Evolutionary conservation across 2,329 filamentous ascomycete species (phyloP).

Genomic region (Epichloe gansuensis): DNA sequence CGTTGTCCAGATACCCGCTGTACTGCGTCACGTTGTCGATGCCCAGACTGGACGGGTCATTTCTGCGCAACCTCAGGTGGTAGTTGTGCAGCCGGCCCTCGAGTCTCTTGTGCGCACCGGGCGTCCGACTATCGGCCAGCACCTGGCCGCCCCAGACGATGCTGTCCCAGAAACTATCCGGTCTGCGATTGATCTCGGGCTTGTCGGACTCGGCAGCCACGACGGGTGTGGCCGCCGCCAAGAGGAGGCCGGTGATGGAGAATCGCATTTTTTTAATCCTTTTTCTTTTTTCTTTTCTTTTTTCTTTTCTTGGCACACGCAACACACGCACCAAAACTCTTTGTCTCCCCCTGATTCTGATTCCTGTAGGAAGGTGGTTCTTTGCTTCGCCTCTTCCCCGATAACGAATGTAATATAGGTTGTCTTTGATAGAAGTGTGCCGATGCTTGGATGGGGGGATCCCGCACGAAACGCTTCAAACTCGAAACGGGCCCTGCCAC

Average conservation of each 20-base stretch:
- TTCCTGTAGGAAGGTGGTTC: too few relatives aligned
- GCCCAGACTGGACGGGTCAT: constrained; percentile 70
- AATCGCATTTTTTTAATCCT: not conserved
- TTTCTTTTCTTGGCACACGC: too few relatives aligned
- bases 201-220: not conserved
- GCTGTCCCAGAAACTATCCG: constrained; percentile 80
- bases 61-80: constrained; percentile 78
- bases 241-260: not conserved
- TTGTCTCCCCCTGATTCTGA: too few relatives aligned
- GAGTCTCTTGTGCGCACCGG: constrained; percentile 40
- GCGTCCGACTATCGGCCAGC: constrained; percentile 41
- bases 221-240: constrained; percentile 1
- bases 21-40: constrained; percentile 95
- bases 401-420: too few relatives aligned
- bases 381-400: too few relatives aligned
- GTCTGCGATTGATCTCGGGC: constrained; percentile 36
- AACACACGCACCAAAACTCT: too few relatives aligned
- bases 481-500: too few relatives aligned
- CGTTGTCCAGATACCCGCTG: constrained; percentile 92
- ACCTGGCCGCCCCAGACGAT: constrained; percentile 74
- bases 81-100: constrained; percentile 74
- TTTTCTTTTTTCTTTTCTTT: too few relatives aligned
- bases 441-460: too few relatives aligned
- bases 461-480: too few relatives aligned
- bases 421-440: too few relatives aligned